Evolutionary conservation across 257 asterid species (phyloP).

Genomic region (Nicotiana tabacum): DNA sequence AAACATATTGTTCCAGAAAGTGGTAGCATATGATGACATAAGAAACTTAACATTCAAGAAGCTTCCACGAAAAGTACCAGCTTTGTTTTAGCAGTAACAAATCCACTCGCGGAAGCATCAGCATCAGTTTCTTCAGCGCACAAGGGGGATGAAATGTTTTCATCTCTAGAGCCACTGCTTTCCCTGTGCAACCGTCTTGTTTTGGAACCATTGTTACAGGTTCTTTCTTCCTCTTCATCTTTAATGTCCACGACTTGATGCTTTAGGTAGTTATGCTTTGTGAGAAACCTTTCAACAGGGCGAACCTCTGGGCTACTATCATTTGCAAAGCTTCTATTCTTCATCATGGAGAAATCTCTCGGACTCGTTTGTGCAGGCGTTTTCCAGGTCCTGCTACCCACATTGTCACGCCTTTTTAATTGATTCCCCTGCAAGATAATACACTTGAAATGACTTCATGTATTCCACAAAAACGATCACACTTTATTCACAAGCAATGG

Average conservation of each 20-base stretch:
- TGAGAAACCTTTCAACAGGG: conserved; percentile 31
- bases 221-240: conserved; percentile 50
- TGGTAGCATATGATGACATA: neutral
- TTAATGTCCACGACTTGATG: conserved; percentile 26
- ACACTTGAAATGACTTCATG: neutral
- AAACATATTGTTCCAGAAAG: neutral
- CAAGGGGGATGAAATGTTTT: conserved; percentile 49
- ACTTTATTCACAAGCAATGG: neutral
- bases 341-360: conserved; percentile 44
- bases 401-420: conserved; percentile 36
- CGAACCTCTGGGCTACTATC: conserved; percentile 48
- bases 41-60: neutral
- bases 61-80: conserved; percentile 42
- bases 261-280: conserved; percentile 28
- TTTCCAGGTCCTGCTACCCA: conserved; percentile 36
- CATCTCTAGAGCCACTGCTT: conserved; percentile 51
- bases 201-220: conserved; percentile 34
- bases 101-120: conserved; percentile 63
- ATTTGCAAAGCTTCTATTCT: conserved; percentile 25
- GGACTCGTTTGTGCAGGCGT: conserved; percentile 52
- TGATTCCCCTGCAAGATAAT: conserved; percentile 42
- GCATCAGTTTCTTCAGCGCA: conserved; percentile 52
- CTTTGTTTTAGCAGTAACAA: conserved; percentile 92
- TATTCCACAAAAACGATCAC: neutral
- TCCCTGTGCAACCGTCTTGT: conserved; percentile 59